These are phyloP conservation scores for Penicillium aurantiogriseum DNA, from an alignment of 2,329 filamentous ascomycete genomes.

Conservation along the genomic window DNA sequence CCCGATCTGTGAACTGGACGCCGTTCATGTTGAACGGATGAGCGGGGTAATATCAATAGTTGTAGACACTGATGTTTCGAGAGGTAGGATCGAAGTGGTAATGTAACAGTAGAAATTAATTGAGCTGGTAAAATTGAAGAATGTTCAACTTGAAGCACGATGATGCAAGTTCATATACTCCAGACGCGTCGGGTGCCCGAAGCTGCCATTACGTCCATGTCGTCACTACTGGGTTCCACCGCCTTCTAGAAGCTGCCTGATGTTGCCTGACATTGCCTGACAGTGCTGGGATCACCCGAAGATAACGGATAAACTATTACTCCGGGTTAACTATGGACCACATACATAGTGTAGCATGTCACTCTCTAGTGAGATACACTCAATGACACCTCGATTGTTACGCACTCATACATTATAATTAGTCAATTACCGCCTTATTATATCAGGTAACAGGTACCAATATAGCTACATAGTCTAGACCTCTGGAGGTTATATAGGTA, in stretches of 20 bases:
- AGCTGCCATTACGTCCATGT: conserved; percentile 24
- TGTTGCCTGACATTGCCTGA: conserved; percentile 1
- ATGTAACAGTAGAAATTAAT: not conserved
- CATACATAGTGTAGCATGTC: too few relatives aligned
- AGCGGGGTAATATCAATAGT: conserved; percentile 6
- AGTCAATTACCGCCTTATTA: not conserved
- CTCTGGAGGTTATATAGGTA: too few relatives aligned
- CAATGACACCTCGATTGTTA: too few relatives aligned
- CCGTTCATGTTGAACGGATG: conserved; percentile 38
- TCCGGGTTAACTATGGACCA: not conserved
- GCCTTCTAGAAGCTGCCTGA: conserved; percentile 36
- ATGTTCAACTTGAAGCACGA: not conserved
- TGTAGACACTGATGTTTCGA: not conserved
- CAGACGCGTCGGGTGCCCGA: conserved; percentile 13
- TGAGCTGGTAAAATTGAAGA: not conserved
- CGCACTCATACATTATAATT: too few relatives aligned
- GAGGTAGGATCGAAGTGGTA: not conserved
- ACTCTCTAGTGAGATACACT: too few relatives aligned
- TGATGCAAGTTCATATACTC: conserved; percentile 25
- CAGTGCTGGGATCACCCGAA: not conserved
- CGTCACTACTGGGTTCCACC: conserved; percentile 34
- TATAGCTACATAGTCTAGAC: too few relatives aligned
- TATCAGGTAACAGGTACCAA: not conserved
- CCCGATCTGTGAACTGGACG: conserved; percentile 83
- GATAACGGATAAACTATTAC: not conserved